phyloP scores from a whole-genome alignment of 331 rosid species.

The Erythrophleum ivorense region DNA sequence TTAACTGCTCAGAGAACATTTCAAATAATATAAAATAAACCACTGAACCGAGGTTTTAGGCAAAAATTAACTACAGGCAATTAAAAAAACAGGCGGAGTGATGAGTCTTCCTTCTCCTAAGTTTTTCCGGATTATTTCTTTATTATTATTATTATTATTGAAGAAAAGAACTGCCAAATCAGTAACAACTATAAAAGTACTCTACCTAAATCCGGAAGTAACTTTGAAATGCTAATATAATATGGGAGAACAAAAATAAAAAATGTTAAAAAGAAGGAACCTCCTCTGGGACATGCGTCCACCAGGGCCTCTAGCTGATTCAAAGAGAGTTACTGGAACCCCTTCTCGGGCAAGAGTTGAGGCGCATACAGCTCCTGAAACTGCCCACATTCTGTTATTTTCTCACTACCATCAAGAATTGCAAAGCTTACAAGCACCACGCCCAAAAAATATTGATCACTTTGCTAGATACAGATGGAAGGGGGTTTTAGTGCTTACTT shows the following conservation, averaged over 20 bases:
- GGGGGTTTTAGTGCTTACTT: constrained; percentile 51
- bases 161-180: constrained; percentile 1
- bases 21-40: constrained; percentile 1
- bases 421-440: neutral
- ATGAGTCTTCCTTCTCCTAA: neutral
- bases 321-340: constrained; percentile 74
- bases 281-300: constrained; percentile 95
- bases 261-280: constrained; percentile 43
- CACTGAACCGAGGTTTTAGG: neutral
- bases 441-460: neutral
- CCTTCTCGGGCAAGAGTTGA: constrained; percentile 84
- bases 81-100: neutral
- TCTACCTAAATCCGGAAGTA: neutral
- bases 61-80: neutral
- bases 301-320: constrained; percentile 95
- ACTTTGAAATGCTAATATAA: constrained; percentile 1
- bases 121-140: neutral
- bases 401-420: neutral
- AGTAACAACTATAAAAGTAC: neutral
- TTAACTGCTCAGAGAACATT: constrained; percentile 13
- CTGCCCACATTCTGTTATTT: constrained; percentile 47
- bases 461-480: neutral
- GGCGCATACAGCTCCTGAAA: constrained; percentile 92
- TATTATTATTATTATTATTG: neutral
- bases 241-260: neutral